Evolutionary conservation across 2,329 filamentous ascomycete genomes (phyloP).

Genomic region (Hypoxylon sp.): DNA sequence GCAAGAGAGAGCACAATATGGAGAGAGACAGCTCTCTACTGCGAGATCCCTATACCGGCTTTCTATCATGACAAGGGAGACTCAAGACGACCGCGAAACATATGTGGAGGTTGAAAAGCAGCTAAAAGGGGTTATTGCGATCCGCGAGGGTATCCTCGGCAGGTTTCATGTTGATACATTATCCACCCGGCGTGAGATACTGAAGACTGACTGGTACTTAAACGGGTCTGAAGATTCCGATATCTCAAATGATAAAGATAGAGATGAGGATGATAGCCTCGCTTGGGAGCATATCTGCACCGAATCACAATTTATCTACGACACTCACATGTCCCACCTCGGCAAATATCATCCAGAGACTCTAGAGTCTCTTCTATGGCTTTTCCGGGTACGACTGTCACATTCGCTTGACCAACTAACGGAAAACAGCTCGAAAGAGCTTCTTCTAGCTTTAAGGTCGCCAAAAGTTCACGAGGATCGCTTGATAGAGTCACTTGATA

Average conservation of each 20-base stretch:
- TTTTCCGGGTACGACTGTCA: neutral
- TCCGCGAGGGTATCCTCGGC: neutral
- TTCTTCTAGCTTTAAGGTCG: neutral
- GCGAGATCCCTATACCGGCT: neutral
- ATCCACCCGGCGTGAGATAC: neutral
- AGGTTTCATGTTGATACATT: neutral
- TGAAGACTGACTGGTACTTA: neutral
- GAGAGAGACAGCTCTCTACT: neutral
- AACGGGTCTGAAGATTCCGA: neutral
- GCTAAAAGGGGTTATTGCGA: neutral
- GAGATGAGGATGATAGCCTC: neutral
- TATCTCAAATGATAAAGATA: neutral
- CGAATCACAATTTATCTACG: neutral
- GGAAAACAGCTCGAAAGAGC: neutral
- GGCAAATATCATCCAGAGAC: slow-evolving; percentile 8
- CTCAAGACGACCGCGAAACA: neutral
- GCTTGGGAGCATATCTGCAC: neutral
- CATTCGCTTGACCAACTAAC: neutral
- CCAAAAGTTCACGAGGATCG: neutral
- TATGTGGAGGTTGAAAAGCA: neutral
- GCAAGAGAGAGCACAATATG: slow-evolving; percentile 5
- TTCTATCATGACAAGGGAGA: slow-evolving; percentile 2
- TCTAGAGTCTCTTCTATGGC: slow-evolving; percentile 7
- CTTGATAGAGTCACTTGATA: neutral
- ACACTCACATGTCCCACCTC: neutral